Evolutionary conservation across 768 basidiomycete species (phyloP), one percentile per base, ranked within the genome.

Genomic region (Gloeophyllum trabeum): DNA sequence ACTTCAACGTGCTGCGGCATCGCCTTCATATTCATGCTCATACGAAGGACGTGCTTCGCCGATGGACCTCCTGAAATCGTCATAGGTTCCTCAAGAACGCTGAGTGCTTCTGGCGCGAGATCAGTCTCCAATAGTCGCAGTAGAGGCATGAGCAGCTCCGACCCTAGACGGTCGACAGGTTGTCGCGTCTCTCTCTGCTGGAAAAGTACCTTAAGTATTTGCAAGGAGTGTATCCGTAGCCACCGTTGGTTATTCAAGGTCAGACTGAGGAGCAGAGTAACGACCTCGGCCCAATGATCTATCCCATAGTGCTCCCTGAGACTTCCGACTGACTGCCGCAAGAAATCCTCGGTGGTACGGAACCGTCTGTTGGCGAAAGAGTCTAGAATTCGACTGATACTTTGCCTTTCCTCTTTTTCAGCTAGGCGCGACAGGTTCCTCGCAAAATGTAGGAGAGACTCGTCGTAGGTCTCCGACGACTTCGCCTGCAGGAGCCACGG

Each of bases 61-160:
- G 81, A 71, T 37, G 76, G 79, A 19, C 85, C 82, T 34, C 79
- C 76, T 1, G 77, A 76, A 62, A 91, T 81, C 16, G 71, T 75
- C 60, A 87, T 77, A 0, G 91, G 91, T 51, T 92, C 85, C 51
- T 96, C 91, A 4, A 97, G 71, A n/a, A 97, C 89, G 38, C 93
- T 92, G 37, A 97, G 69, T 1, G 91, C 92, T 47, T 86, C 77
- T 5, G 80, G 61, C 6, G 92, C 82, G 24, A 91, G 71, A 48
- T 92, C 85, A 2, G 87, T 88, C 50, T 86, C 82, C n/a, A 96
- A 67, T 19, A 97, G 71, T 21, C 90, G 79, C 24, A 97, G 64
- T 21, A 97, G 68, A 0, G 93, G 92, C 82, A 90, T 90, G 22
- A 97, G 73, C 19, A 93, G 66, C 55, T 96, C 92, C 1, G 86